Conservation (phyloP, 164 flowering plant species). For the Chloranthus sessilifolius region DNA sequence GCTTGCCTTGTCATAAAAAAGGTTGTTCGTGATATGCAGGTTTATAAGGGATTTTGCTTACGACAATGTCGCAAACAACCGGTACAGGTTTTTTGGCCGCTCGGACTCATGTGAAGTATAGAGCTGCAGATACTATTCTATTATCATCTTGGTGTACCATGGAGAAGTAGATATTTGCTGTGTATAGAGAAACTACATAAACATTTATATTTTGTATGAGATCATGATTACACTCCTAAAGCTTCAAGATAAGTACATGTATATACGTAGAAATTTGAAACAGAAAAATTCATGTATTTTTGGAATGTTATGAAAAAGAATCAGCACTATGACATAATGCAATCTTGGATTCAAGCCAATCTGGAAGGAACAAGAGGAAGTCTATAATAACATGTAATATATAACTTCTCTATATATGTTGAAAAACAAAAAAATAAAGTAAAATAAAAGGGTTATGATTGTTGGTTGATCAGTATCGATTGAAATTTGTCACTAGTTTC, state of each 20-base stretch:
- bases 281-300: not conserved
- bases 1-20: no score
- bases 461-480: not conserved
- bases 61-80: slow-evolving; percentile 84
- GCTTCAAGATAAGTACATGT: not conserved
- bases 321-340: no score
- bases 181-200: not conserved
- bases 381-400: no score
- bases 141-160: no score
- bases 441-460: not conserved
- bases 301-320: no score
- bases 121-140: not conserved
- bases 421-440: no score
- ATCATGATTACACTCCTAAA: not conserved
- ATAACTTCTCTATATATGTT: no score
- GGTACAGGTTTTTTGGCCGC: slow-evolving; percentile 73
- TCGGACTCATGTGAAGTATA: slow-evolving; percentile 82
- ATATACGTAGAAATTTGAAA: not conserved
- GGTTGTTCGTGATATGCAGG: slow-evolving; percentile 36
- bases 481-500: not conserved
- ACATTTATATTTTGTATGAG: not conserved
- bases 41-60: slow-evolving; percentile 70
- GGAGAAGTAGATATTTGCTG: no score
- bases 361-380: no score
- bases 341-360: no score